phyloP scores from a whole-genome alignment of 257 asterid genomes.

The Scutellaria galericulata region DNA sequence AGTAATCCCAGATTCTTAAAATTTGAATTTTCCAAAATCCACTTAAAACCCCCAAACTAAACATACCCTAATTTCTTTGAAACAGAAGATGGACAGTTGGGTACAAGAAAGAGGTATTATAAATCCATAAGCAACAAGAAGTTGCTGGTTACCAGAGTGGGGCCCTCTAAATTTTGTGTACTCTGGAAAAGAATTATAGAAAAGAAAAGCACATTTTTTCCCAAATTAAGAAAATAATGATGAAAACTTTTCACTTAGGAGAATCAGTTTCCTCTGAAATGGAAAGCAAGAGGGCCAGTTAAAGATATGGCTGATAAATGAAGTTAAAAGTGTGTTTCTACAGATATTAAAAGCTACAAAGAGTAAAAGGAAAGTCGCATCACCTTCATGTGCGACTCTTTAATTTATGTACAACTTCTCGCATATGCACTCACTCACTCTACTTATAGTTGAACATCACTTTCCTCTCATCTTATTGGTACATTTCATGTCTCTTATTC shows the following conservation, averaged over 20 bases:
- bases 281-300: slow-evolving; percentile 26
- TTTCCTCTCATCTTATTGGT: too few species aligned
- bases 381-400: slow-evolving; percentile 4
- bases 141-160: slow-evolving; percentile 11
- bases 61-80: not conserved
- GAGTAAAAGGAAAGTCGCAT: slow-evolving; percentile 24
- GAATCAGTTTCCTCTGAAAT: slow-evolving; percentile 24
- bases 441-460: too few species aligned
- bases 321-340: slow-evolving; percentile 27
- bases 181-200: not conserved
- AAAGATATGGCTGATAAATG: slow-evolving; percentile 27
- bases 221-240: slow-evolving; percentile 28
- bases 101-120: not conserved
- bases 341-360: slow-evolving; percentile 3
- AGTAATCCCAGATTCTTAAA: too few species aligned
- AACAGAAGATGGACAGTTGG: not conserved
- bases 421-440: too few species aligned
- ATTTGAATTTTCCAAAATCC: too few species aligned
- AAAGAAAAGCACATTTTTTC: not conserved
- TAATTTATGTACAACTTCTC: not conserved
- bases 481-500: too few species aligned
- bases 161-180: not conserved
- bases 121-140: not conserved
- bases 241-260: slow-evolving; percentile 20
- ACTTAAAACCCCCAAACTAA: too few species aligned